Percentiles rank a stretch among this genome's conserved stretches.
Conservation (phyloP, 306 rosid species). For the Calophaca sinica region DNA sequence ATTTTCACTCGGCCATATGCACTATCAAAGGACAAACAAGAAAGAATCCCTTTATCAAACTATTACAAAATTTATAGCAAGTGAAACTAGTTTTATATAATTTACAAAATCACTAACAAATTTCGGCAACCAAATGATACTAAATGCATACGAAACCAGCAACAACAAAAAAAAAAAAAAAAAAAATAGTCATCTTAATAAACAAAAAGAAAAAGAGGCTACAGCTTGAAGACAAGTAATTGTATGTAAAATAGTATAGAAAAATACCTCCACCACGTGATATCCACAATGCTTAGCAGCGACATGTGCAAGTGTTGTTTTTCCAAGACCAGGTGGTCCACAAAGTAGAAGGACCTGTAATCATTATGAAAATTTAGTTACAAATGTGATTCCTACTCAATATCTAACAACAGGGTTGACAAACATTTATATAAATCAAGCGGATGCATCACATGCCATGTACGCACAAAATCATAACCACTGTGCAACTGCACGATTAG, state of each 20-base stretch:
- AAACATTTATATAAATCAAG: constrained; percentile 23
- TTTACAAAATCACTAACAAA: constrained; percentile 16
- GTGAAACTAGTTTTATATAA: constrained; percentile 23
- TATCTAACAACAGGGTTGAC: constrained; percentile 4
- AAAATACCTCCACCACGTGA: constrained; percentile 85
- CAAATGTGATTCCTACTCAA: constrained; percentile 36
- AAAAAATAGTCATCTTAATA: neutral
- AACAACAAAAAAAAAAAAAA: neutral
- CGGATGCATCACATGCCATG: constrained; percentile 1
- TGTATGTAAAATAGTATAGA: constrained; percentile 38
- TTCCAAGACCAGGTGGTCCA: constrained; percentile 96
- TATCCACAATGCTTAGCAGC: constrained; percentile 98
- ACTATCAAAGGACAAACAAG: constrained; percentile 12
- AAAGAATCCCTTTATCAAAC: constrained; percentile 13
- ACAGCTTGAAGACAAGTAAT: constrained; percentile 17
- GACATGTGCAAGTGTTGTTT: constrained; percentile 95
- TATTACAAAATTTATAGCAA: neutral
- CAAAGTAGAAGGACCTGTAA: constrained; percentile 88
- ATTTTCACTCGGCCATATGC: constrained; percentile 19
- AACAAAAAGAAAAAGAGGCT: neutral
- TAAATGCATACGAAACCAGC: constrained; percentile 26
- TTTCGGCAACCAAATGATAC: constrained; percentile 35
- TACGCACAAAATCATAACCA: neutral
- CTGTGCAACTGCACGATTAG: constrained; percentile 7
- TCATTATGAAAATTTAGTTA: constrained; percentile 42